Percentiles rank a stretch among this genome's conserved stretches.
phyloP scores from a whole-genome alignment of 2,329 filamentous ascomycete species.

The Thielaviopsis ethacetica region DNA sequence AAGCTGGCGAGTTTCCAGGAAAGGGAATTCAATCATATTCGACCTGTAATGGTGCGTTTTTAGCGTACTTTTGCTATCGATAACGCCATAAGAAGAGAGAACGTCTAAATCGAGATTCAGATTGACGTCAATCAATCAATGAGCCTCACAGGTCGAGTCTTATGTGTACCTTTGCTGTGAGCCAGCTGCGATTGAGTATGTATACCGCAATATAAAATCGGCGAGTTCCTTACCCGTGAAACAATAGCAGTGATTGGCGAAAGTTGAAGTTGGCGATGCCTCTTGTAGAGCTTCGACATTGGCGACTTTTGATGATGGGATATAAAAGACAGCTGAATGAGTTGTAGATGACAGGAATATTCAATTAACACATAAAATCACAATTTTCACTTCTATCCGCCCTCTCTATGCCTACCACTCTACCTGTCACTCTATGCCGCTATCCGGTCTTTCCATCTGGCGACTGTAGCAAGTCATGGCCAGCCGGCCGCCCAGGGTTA shows the following conservation, averaged over 20 bases:
- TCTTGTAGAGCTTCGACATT: background rate
- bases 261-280: background rate
- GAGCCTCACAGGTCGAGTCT: background rate
- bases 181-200: background rate
- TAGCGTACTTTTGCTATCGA: background rate
- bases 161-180: background rate
- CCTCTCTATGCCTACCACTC: background rate
- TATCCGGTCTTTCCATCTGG: background rate
- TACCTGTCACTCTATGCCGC: background rate
- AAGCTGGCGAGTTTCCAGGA: background rate
- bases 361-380: background rate
- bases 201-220: background rate
- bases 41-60: background rate
- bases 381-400: background rate
- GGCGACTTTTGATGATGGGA: background rate
- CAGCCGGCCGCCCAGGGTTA: background rate
- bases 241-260: background rate
- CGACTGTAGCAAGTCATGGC: no score
- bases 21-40: background rate
- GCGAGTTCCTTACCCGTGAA: background rate
- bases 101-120: background rate
- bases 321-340: background rate
- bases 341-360: background rate
- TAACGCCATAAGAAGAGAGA: background rate
- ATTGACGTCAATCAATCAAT: background rate